Evolutionary conservation across 2,329 filamentous ascomycete species (phyloP).

Genomic region (Ploettnerulaceae sp.): DNA sequence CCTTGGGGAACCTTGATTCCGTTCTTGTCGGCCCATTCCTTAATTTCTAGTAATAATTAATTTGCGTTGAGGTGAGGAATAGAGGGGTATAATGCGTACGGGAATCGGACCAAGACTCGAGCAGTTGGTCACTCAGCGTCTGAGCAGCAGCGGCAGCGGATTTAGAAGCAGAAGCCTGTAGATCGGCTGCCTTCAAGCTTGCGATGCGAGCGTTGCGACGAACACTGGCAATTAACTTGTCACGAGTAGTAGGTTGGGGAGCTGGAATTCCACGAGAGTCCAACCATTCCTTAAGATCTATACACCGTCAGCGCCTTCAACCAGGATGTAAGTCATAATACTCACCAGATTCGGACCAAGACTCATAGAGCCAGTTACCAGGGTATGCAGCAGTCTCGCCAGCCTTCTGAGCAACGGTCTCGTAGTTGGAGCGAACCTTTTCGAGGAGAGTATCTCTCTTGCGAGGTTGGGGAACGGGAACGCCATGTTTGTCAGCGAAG

Average conservation of each 20-base stretch:
- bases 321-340: neutral
- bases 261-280: slow-evolving; percentile 81
- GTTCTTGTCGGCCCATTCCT: slow-evolving; percentile 91
- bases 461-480: slow-evolving; percentile 80
- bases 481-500: slow-evolving; percentile 82
- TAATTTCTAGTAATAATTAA: slow-evolving; percentile 53
- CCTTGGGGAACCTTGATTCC: slow-evolving; percentile 86
- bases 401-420: slow-evolving; percentile 64
- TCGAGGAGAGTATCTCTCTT: slow-evolving; percentile 77
- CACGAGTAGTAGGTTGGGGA: slow-evolving; percentile 78
- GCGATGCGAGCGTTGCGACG: slow-evolving; percentile 86
- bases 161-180: slow-evolving; percentile 55
- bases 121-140: slow-evolving; percentile 74
- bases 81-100: slow-evolving; percentile 32
- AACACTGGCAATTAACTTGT: slow-evolving; percentile 82
- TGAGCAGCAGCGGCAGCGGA: slow-evolving; percentile 66
- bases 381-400: slow-evolving; percentile 83
- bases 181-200: slow-evolving; percentile 60
- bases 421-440: slow-evolving; percentile 75
- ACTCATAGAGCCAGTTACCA: slow-evolving; percentile 87
- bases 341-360: slow-evolving; percentile 72
- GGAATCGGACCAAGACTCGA: slow-evolving; percentile 85
- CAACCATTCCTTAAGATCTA: slow-evolving; percentile 85
- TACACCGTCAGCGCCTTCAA: slow-evolving; percentile 13
- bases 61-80: neutral